Evolutionary conservation across 768 basidiomycete genomes (phyloP), one percentile per base, ranked within the genome.

Genomic region (Hygrophorus russula): DNA sequence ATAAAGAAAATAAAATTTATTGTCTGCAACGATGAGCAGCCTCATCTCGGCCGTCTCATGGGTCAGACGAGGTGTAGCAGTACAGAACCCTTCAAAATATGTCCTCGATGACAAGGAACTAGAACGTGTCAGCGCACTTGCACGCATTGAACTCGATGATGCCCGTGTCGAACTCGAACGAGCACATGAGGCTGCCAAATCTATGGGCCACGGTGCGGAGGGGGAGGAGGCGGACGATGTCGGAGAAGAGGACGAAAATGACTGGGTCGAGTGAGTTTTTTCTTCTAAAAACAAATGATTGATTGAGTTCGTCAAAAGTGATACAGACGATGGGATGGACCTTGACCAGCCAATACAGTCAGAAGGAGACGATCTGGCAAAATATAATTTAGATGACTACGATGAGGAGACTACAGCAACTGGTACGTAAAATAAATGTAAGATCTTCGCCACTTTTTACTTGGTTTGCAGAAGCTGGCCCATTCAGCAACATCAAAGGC

Each of bases 401-500:
- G 94, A 98, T 53, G 71, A 93, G 39, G 91, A 94, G 53, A 74
- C 48, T 12, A 58, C 58, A 51, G 43, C 61, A 17, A 50, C 56
- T 33, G 54, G 67, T 70, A 17, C 44, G 62, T 51, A 39, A 19
- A 42, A 19, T 36, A 29, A 24, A 39, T 41, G 17, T 28, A 19
- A 46, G 46, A 31, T 42, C 12, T 38, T 38, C 37, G 30, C 36
- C 41, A 43, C n/a, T 42, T 34, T 45, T 36, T 41, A 36, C 46
- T 49, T 31, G 29, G 33, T 43, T 36, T 46, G 19, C 49, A 85
- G 84, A 65, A 35, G 57, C 65, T 48, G 84, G 92, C 31, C 85
- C 86, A 13, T 99, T 99, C 64, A 90, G 83, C 60, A 93, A 89
- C 54, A 90, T 98, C 61, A 94, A 96, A 57, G 94, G 93, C 13